Conservation (phyloP, 1,139 yeast species). For the Trichomonascaceae sp. region DNA sequence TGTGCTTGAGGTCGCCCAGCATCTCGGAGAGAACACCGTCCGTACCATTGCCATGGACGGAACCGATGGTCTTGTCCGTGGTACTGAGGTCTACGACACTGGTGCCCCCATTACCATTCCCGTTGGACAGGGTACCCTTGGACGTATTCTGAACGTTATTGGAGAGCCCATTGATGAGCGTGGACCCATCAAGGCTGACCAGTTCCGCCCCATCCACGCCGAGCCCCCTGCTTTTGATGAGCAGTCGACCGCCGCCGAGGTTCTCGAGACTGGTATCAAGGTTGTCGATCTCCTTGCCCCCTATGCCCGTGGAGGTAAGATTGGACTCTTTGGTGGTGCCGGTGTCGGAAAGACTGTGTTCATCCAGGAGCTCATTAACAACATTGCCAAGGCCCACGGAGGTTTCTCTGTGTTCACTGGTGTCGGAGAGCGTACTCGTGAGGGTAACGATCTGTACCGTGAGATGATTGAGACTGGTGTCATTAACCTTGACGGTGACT, state of each 20-base stretch:
- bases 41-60: slow-evolving; percentile 99
- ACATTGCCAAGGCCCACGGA: slow-evolving; percentile 99
- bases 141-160: slow-evolving; percentile 95
- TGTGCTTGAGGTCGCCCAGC: slow-evolving; percentile 97
- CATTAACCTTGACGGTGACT: slow-evolving; percentile 98
- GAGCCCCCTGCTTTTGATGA: slow-evolving; percentile 94
- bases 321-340: slow-evolving; percentile 99
- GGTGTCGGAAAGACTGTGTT: slow-evolving; percentile 99
- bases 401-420: slow-evolving; percentile 99
- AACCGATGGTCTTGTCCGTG: slow-evolving; percentile 99
- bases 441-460: slow-evolving; percentile 99
- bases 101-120: slow-evolving; percentile 99
- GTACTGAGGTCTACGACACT: slow-evolving; percentile 81
- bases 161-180: slow-evolving; percentile 99
- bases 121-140: slow-evolving; percentile 97
- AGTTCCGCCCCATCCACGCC: slow-evolving; percentile 95
- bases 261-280: slow-evolving; percentile 98
- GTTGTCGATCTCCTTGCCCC: slow-evolving; percentile 99
- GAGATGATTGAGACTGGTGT: slow-evolving; percentile 99
- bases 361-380: slow-evolving; percentile 98
- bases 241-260: slow-evolving; percentile 96
- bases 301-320: slow-evolving; percentile 99
- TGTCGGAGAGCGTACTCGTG: slow-evolving; percentile 99
- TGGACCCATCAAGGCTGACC: slow-evolving; percentile 90
- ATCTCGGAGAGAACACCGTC: slow-evolving; percentile 98